Base-by-base conservation (phyloP, 345 rosid genomes). In the Pistacia vera region DNA sequence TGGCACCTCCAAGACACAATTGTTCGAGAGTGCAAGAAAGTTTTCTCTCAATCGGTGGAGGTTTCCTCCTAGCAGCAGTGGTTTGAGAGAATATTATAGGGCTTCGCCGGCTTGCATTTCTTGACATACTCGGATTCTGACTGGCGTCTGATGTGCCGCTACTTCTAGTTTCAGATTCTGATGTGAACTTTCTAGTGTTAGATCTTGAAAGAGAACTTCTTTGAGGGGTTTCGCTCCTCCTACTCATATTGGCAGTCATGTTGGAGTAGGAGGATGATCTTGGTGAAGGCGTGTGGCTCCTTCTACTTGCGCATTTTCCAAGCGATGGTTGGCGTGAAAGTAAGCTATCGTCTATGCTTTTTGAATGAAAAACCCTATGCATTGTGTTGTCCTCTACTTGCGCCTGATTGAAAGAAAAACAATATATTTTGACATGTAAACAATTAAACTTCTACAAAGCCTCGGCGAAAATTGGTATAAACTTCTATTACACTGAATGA, bases 11-110 rank as follows among this genome's bases (percentile, higher is more conserved):
- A 55, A 64, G 76, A 77, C 85, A 84, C 67, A 95, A 86, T 72
- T 93, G 97, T 83, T 92, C 99, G 20, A 95, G 84, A 1, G 94
- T 89, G 88, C 99, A 95, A 44, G 89, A 87, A 2, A 95, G 94
- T 73, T 76, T 85, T 81, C 79, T 87, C 79, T 91, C 94, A 0
- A 83, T 75, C 0, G 94, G 88, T 0, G 83, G 82, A 0, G 97
- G 97, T 56, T 88, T 93, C 38, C 83, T 86, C 66, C 87, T 66
- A 2, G 89, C 88, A 0, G 85, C 85, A 2, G 96, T 78, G 51
- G 93, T 84, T 63, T 89, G 97, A 0, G 99, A 95, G 75, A 86
- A 95, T 25, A 95, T 71, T 3, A 93, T 93, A 2, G 90, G 88
- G 79, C 84, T 78, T 77, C 88, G 79, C 72, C 83, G 77, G 84